Percentiles rank a stretch among this genome's conserved stretches.
Evolutionary conservation across 345 rosid species (phyloP).

Genomic region (Tarenaya hassleriana): DNA sequence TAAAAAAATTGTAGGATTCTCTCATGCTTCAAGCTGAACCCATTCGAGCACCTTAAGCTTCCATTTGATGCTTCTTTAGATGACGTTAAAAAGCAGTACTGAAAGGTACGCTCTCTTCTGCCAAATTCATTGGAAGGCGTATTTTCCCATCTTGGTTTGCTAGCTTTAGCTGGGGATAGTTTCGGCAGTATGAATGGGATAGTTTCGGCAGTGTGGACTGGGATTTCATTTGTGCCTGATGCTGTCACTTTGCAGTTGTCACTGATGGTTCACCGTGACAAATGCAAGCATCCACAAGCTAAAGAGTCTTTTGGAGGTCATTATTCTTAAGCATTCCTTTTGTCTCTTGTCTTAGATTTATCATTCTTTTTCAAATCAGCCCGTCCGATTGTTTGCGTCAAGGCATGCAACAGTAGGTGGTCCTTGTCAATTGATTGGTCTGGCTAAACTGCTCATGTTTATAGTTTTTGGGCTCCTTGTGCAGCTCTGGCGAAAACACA

Average conservation of each 20-base stretch:
- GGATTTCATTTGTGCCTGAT: conserved; percentile 12
- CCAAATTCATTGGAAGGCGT: not conserved
- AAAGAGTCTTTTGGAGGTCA: conserved; percentile 95
- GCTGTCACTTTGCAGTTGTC: conserved; percentile 49
- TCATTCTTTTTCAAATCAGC: not conserved
- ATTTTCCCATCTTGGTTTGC: not conserved
- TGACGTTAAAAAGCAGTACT: conserved; percentile 79
- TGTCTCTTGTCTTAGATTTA: not conserved
- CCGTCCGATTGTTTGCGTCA: conserved; percentile 7
- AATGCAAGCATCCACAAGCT: conserved; percentile 97
- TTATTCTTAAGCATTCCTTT: conserved; percentile 1
- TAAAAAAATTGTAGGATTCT: too few relatives aligned
- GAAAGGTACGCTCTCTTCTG: conserved; percentile 51
- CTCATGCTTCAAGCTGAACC: conserved; percentile 94
- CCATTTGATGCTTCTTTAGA: conserved; percentile 68
- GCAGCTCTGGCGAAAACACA: conserved; percentile 96
- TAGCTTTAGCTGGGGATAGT: not conserved
- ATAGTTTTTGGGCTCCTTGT: conserved; percentile 25
- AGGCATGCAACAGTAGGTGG: not conserved
- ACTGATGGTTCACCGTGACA: conserved; percentile 92
- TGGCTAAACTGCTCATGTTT: conserved; percentile 11
- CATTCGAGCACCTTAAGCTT: conserved; percentile 76
- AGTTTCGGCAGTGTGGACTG: not conserved
- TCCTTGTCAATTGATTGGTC: not conserved
- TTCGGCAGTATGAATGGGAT: not conserved